Percentiles rank a stretch among this genome's conserved stretches.
These are phyloP conservation scores for Cytospora schulzeri DNA, from an alignment of 2,329 filamentous ascomycete genomes.

Conservation along the genomic window DNA sequence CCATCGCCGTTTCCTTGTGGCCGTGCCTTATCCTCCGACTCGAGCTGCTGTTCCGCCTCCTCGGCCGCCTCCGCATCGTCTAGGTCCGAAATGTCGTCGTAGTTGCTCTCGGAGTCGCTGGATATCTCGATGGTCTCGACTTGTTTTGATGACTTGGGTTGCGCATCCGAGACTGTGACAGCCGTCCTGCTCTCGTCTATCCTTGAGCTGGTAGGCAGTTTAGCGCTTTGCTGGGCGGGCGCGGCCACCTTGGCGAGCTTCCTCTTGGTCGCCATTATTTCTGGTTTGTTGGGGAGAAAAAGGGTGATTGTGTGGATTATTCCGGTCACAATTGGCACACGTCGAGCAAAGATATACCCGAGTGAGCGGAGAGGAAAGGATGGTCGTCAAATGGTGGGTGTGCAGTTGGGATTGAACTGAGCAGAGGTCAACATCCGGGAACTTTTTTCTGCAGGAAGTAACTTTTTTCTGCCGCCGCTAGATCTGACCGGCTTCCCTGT, in stretches of 20 bases:
- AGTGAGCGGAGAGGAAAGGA: conserved; percentile 6
- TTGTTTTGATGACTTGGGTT: conserved; percentile 39
- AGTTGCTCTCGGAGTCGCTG: conserved; percentile 54
- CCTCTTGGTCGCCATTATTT: conserved; percentile 60
- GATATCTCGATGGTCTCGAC: conserved; percentile 58
- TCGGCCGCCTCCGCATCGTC: conserved; percentile 36
- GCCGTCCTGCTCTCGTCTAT: conserved; percentile 62
- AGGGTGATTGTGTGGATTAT: background rate
- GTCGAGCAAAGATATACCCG: background rate
- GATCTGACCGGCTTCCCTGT: conserved; percentile 14
- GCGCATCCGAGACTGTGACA: conserved; percentile 42
- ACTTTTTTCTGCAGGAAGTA: conserved; percentile 25
- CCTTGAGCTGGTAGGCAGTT: conserved; percentile 49
- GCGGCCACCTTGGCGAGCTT: conserved; percentile 61
- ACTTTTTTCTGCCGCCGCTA: conserved; percentile 30
- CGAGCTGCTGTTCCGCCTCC: conserved; percentile 35
- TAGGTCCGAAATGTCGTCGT: conserved; percentile 47
- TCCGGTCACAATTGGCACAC: conserved; percentile 1
- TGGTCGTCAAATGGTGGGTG: background rate
- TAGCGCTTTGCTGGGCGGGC: conserved; percentile 58
- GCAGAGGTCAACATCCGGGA: conserved; percentile 9
- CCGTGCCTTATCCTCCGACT: conserved; percentile 26
- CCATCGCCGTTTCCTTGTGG: conserved; percentile 15
- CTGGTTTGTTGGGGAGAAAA: background rate
- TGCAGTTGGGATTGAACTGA: conserved; percentile 9